Base-by-base conservation (phyloP, 805 yeast species). In the Saturnispora quitensis region DNA sequence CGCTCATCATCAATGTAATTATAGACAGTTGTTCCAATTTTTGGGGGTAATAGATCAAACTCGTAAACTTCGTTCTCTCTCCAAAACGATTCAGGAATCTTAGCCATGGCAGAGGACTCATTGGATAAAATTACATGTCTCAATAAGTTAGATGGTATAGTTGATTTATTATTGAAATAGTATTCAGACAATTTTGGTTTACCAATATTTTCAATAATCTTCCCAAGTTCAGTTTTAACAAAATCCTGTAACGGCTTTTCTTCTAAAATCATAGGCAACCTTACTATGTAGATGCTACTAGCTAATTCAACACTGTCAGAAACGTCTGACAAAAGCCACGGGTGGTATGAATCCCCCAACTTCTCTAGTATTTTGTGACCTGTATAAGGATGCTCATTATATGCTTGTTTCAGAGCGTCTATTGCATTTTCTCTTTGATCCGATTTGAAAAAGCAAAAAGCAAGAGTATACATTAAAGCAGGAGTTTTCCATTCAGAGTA, bases 41-140 rank as follows among this genome's bases (percentile, higher is more conserved):
- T 59, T 1, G 95, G 93, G 2, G 95, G 90, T 22, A 86, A 63
- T 2, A 84, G 76, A 64, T 86, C 95, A 61, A 76, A 86, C 57
- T 86, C 95, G 60, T 71, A 80, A 15, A 81, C 73, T 51, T 83
- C 84, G 50, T 81, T 73, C 25, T 75, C 62, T 2, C 75, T 74
- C 86, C 89, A 86, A 24, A 84, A 72, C 2, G 66, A 58, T 25
- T 72, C 60, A 0, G 95, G 95, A 24, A 85, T 71, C 56, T 78
- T 76, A 1, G 87, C 86, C 85, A 86, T 80, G 1, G 83, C 74
- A 42, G 79, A 75, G 24, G 79, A 80, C 63, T 85, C 93, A 17
- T 85, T 86, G 0, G 89, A 82, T 42, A 86, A 65, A 33, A 86
- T 73, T 2, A 81, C 83, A 65, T 84, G 84, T 52, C 95, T 72